Base-by-base conservation (phyloP, 306 rosid genomes). In the Malus sylvestris region DNA sequence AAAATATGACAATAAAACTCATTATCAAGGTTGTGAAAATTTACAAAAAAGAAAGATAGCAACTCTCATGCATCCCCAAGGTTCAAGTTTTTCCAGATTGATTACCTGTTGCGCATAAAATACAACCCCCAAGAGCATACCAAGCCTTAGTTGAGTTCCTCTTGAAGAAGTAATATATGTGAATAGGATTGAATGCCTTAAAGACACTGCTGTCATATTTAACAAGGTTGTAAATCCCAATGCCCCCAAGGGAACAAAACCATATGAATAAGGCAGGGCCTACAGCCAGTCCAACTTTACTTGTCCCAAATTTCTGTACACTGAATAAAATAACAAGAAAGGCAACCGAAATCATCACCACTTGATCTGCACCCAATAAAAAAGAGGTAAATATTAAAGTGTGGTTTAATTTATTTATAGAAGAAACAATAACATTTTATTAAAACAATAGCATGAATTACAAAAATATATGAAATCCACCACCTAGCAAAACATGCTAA, bases 81-180 rank as follows among this genome's bases (percentile, higher is more conserved):
- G 20, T 74, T 62, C 57, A 83, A 70, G 29, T 51, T 68, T 57
- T 67, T 77, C 74, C 68, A 70, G 65, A 76, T 49, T 27, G 53
- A 69, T 88, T 86, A 95, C 98, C 98, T 72, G 98, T 95, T 74
- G 97, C 98, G 83, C 97, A 92, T 73, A 92, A 90, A 78, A 95
- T 89, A 86, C 98, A 95, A 44, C 98, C 98, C 81, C 97, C 98
- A 71, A 95, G 97, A 86, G 96, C 76, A 82, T 89, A 95, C 97
- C 97, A 95, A 23, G 97, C 97, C 80, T 90, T 95, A 70, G 87
- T 89, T 69, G 98, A 89, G 89, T 95, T 89, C 90, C 98, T 90
- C 88, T 95, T 68, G 85, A 95, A 95, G 85, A 92, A 92, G 84
- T 90, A 92, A 76, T 90, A 92, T 18, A 95, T 90, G 79, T 95